A percentile compares a stretch with the other conserved stretches of the same genome.
Conservation (phyloP, 75 land plant species). For the Pinus taeda region DNA sequence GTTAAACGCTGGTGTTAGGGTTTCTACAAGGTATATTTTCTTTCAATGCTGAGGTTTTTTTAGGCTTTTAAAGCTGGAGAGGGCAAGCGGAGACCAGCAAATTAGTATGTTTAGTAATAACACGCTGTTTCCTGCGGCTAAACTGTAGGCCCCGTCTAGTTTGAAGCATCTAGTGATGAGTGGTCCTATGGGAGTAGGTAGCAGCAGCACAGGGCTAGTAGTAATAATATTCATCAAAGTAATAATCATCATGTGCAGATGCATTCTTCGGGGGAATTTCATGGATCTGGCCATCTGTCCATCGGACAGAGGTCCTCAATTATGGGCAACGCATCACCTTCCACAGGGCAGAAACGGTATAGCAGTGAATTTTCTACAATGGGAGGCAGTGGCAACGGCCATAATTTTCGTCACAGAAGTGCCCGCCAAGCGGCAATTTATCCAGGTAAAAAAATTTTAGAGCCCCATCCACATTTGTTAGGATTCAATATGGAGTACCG, state of each 20-base stretch:
- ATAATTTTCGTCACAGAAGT: too few relatives aligned
- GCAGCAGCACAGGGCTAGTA: not conserved
- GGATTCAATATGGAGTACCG: too few relatives aligned
- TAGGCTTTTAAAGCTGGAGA: not conserved
- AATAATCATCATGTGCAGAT: not conserved
- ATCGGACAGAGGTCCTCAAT: not conserved
- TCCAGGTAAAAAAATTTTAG: too few relatives aligned
- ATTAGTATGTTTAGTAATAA: not conserved
- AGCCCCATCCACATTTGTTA: too few relatives aligned
- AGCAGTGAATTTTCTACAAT: too few relatives aligned
- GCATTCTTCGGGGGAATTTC: not conserved
- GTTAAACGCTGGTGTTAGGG: not conserved
- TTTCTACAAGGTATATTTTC: not conserved
- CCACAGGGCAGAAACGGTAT: too few relatives aligned
- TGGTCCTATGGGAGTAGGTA: not conserved
- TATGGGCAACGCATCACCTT: not conserved
- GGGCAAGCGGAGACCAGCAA: not conserved
- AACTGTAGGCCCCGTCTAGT: not conserved
- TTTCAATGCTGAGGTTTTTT: not conserved
- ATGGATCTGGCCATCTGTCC: not conserved
- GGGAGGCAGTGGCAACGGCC: too few relatives aligned
- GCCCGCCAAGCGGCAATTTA: too few relatives aligned
- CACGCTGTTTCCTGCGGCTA: not conserved
- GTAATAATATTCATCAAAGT: not conserved
- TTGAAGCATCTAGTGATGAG: not conserved